These are phyloP conservation scores for Cladorrhinum sp. DNA, from an alignment of 2,329 filamentous ascomycete genomes.

Conservation along the genomic window DNA sequence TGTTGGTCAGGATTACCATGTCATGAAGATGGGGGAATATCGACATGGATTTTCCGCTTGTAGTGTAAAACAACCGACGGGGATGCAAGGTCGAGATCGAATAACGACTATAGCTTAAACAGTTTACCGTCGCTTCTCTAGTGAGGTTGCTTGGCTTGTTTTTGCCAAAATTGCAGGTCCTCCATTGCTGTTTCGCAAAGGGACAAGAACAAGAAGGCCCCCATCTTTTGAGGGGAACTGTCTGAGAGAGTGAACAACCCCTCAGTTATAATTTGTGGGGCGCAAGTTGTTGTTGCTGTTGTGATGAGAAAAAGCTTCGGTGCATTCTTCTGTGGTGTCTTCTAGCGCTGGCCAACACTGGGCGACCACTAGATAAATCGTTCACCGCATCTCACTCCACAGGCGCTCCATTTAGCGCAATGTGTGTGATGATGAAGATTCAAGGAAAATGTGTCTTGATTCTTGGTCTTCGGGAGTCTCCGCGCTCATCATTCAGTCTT, in stretches of 20 bases:
- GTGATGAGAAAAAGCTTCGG: not conserved
- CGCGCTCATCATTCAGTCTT: too few species aligned
- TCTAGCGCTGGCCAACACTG: constrained; percentile 1
- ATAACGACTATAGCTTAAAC: not conserved
- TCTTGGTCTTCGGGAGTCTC: too few species aligned
- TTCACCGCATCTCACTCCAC: not conserved
- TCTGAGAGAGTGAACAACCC: not conserved
- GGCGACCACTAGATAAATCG: not conserved
- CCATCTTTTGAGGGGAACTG: not conserved
- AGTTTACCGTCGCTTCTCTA: not conserved
- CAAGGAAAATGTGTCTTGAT: too few species aligned
- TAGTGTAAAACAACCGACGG: not conserved
- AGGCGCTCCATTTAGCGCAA: too few species aligned
- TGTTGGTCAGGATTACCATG: not conserved
- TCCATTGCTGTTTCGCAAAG: not conserved
- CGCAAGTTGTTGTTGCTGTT: constrained; percentile 8
- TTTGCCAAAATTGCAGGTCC: constrained; percentile 6
- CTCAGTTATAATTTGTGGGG: not conserved
- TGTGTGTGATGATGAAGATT: too few species aligned
- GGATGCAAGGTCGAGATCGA: not conserved
- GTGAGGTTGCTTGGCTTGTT: not conserved
- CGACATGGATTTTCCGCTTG: too few species aligned
- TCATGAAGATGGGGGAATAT: not conserved
- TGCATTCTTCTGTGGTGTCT: constrained; percentile 1
- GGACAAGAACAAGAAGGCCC: not conserved